Evolutionary conservation across 1,284 basidiomycete species (phyloP).

Genomic region (Irpex sp.): DNA sequence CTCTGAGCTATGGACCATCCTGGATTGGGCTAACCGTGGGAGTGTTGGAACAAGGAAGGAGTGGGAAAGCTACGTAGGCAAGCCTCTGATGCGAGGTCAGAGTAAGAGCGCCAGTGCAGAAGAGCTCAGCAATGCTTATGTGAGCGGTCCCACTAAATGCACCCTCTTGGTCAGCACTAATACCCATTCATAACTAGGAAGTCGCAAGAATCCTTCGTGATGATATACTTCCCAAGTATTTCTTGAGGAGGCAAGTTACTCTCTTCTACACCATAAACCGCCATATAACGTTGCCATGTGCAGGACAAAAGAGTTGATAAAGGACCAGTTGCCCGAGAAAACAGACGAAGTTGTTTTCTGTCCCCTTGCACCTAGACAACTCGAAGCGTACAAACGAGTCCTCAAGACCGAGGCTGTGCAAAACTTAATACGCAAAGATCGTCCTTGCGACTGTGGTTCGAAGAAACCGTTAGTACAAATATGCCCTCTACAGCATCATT

Average conservation of each 20-base stretch:
- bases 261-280: background rate
- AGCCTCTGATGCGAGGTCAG: conserved; percentile 66
- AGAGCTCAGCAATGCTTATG: conserved; percentile 51
- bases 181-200: conserved; percentile 25
- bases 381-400: conserved; percentile 65
- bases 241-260: conserved; percentile 61
- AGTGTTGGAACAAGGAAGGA: conserved; percentile 58
- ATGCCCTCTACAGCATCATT: background rate
- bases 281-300: conserved; percentile 3
- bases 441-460: conserved; percentile 66
- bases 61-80: conserved; percentile 64
- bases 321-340: conserved; percentile 75
- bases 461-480: conserved; percentile 38
- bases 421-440: conserved; percentile 60
- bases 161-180: background rate
- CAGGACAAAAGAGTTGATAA: conserved; percentile 80
- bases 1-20: conserved; percentile 76
- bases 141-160: conserved; percentile 22
- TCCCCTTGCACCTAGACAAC: conserved; percentile 66
- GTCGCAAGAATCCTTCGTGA: conserved; percentile 55
- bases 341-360: conserved; percentile 87
- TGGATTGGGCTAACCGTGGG: conserved; percentile 78
- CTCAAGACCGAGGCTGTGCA: conserved; percentile 56
- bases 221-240: conserved; percentile 68
- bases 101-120: conserved; percentile 57